These are phyloP conservation scores for Anacardium occidentale DNA, from an alignment of 345 rosid genomes.

Conservation along the genomic window DNA sequence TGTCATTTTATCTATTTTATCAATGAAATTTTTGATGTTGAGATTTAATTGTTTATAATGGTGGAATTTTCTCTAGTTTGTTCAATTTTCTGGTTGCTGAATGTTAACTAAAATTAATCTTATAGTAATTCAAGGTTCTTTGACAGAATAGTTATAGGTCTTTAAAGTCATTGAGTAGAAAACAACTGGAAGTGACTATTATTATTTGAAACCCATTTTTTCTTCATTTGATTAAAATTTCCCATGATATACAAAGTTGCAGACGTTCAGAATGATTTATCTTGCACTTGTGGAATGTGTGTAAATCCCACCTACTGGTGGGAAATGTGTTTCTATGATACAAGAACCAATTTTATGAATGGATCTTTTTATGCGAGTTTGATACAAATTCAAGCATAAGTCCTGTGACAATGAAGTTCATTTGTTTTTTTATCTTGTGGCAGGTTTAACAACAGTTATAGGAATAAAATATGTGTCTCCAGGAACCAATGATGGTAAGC, in stretches of 20 bases:
- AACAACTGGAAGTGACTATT: not conserved
- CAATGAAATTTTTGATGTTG: not conserved
- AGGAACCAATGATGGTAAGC: conserved; percentile 29
- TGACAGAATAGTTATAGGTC: not conserved
- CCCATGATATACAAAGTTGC: not conserved
- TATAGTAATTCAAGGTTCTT: not conserved
- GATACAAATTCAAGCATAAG: no score
- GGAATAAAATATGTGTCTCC: conserved; percentile 78
- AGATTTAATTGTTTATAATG: not conserved
- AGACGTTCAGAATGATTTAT: not conserved
- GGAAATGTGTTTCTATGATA: no score
- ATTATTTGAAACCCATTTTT: not conserved
- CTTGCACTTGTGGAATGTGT: not conserved
- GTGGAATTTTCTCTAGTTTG: not conserved
- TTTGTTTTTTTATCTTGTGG: conserved; percentile 9
- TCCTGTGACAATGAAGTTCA: not conserved
- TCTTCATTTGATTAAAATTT: not conserved
- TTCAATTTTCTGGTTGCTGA: not conserved
- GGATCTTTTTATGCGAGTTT: no score
- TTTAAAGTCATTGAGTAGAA: not conserved
- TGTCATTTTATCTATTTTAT: not conserved
- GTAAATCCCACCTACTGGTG: not conserved
- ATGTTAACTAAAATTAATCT: not conserved
- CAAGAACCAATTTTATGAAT: no score
- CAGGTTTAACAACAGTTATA: conserved; percentile 82